Base-by-base conservation (phyloP, 768 basidiomycete genomes). In the Russula dissimulans region DNA sequence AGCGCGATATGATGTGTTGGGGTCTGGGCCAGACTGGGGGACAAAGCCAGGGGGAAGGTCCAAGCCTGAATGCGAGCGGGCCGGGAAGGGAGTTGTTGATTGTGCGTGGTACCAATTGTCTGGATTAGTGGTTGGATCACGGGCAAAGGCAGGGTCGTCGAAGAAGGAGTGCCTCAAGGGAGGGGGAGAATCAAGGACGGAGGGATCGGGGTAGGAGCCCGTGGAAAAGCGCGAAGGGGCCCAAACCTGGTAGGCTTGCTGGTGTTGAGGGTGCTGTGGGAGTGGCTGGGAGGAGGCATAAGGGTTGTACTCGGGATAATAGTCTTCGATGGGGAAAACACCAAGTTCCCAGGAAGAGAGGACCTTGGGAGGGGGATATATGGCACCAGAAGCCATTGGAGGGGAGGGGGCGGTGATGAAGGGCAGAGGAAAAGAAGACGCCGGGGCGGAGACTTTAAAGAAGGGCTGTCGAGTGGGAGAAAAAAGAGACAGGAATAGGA, bases 141-240 rank as follows among this genome's bases (percentile, higher is more conserved):
- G 52, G 29, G 73, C 70, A 66, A 74, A 74, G 12, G 72, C 73
- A 38, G 71, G 72, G 57, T 74, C 73, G 31, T 68, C 56, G 49
- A 18, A 31, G 34, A 60, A 41, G 5, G 48, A 59, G 44, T 31
- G 54, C 46, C 56, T 39, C 22, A 53, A 34, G 18, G 56, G 57
- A 39, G 50, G 42, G 22, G 62, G 59, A 4, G 62, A 62, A 15
- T 5, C 22, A 14, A 52, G 15, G 32, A 15, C 15, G 18, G 55
- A 11, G 17, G 59, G 36, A 41, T 55, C 56, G 31, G 38, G 55
- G 50, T 65, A 64, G 31, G 65, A 55, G 43, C 57, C 52, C 29
- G 49, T 51, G 9, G 48, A 65, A 15, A 38, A 49, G 51, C 14
- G 49, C 17, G 61, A 34, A 26, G 61, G 49, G 15, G 4, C 5